These are phyloP conservation scores for Brachypodium distachyon DNA, from an alignment of 202 grass and related monocot species.

Conservation along the genomic window DNA sequence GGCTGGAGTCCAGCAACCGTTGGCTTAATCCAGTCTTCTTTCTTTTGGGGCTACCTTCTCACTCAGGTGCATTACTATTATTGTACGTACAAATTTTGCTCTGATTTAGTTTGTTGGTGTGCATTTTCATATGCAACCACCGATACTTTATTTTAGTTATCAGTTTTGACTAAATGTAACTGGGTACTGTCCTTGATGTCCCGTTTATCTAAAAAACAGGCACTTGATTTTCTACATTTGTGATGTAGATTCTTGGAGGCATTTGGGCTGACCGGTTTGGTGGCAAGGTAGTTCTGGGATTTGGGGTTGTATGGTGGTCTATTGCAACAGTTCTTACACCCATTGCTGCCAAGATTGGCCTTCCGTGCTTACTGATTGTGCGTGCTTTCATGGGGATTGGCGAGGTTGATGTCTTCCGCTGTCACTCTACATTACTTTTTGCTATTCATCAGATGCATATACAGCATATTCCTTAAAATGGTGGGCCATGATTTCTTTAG, in stretches of 20 bases:
- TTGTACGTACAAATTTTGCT: neutral
- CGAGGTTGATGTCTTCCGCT: slow-evolving; percentile 56
- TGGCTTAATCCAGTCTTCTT: slow-evolving; percentile 93
- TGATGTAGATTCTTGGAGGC: slow-evolving; percentile 77
- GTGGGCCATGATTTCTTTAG: neutral
- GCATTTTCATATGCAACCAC: neutral
- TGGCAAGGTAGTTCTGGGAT: slow-evolving; percentile 83
- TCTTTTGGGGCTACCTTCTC: slow-evolving; percentile 99
- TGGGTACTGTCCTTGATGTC: neutral
- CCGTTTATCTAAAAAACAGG: neutral
- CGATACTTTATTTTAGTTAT: neutral
- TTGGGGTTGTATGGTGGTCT: slow-evolving; percentile 98
- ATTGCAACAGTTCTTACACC: slow-evolving; percentile 88
- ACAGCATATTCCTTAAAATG: neutral
- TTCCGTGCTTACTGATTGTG: slow-evolving; percentile 71
- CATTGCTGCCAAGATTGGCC: slow-evolving; percentile 81
- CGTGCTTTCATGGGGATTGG: slow-evolving; percentile 99
- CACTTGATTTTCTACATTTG: neutral
- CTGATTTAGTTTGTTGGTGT: neutral
- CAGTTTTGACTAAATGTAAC: neutral
- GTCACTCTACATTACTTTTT: slow-evolving; percentile 6
- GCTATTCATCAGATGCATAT: neutral
- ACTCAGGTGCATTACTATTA: slow-evolving; percentile 59
- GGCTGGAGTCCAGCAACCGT: slow-evolving; percentile 85
- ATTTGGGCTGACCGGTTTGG: slow-evolving; percentile 95